Evolutionary conservation across 768 basidiomycete species (phyloP).

Genomic region (Sistotremastrum niveocremeum): DNA sequence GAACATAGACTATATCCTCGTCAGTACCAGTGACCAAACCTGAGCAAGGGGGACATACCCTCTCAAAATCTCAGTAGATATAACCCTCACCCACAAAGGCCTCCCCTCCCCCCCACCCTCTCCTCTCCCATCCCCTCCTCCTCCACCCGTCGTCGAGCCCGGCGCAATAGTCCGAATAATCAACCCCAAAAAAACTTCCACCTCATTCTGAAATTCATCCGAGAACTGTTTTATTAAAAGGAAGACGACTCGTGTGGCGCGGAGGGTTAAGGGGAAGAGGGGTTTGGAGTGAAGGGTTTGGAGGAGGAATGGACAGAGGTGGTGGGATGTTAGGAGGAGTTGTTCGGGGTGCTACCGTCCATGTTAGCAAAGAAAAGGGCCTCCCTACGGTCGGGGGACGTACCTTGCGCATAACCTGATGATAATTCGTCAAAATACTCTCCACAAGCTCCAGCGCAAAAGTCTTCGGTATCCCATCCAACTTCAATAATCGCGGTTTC

Average conservation of each 20-base stretch:
- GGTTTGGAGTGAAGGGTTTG: conserved; percentile 74
- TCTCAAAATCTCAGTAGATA: conserved; percentile 86
- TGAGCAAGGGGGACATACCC: conserved; percentile 33
- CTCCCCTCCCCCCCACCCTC: conserved; percentile 18
- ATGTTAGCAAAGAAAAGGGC: conserved; percentile 1
- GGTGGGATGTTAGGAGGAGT: conserved; percentile 73
- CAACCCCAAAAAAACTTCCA: conserved; percentile 71
- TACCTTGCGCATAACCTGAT: conserved; percentile 73
- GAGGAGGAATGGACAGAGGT: conserved; percentile 81
- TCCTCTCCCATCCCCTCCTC: conserved; percentile 43
- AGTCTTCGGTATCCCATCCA: conserved; percentile 77
- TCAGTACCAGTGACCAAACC: not conserved
- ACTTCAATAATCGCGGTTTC: conserved; percentile 66
- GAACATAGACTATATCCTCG: conserved; percentile 44
- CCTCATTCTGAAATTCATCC: conserved; percentile 62
- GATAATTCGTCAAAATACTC: conserved; percentile 88
- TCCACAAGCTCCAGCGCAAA: conserved; percentile 96
- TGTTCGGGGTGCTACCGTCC: conserved; percentile 59
- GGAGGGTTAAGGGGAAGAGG: conserved; percentile 75
- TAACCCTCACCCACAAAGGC: conserved; percentile 78
- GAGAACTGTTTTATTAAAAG: conserved; percentile 87
- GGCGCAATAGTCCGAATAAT: conserved; percentile 24
- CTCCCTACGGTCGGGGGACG: conserved; percentile 6
- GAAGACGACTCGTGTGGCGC: conserved; percentile 89
- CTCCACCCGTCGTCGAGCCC: conserved; percentile 7